phyloP scores from a whole-genome alignment of 176 grass and related monocot species.

The Musa schizocarpa region DNA sequence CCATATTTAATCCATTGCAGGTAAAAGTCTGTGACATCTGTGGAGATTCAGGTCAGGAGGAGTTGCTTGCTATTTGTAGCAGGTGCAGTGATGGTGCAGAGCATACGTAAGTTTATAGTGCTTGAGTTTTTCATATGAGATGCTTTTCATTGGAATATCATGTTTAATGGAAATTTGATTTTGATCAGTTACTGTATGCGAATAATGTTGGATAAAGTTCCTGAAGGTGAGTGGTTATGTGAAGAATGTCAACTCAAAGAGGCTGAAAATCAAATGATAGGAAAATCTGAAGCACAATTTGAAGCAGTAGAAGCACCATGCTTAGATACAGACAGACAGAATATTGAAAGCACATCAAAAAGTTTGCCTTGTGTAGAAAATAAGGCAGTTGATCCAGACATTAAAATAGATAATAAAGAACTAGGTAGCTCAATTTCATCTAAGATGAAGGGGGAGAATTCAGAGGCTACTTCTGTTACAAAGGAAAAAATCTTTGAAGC shows the following conservation, averaged over 20 bases:
- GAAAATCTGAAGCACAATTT: slow-evolving; percentile 34
- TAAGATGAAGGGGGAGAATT: slow-evolving; percentile 33
- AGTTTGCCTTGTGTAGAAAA: slow-evolving; percentile 32
- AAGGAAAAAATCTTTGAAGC: slow-evolving; percentile 22
- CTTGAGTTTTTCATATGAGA: neutral
- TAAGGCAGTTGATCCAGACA: slow-evolving; percentile 33
- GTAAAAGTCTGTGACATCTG: slow-evolving; percentile 97
- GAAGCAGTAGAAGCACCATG: slow-evolving; percentile 25
- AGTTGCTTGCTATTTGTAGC: slow-evolving; percentile 68
- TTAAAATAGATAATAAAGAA: slow-evolving; percentile 22
- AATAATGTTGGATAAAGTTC: slow-evolving; percentile 65
- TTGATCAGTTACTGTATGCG: slow-evolving; percentile 86
- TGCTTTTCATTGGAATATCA: neutral
- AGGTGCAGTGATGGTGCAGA: slow-evolving; percentile 94
- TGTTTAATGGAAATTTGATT: slow-evolving; percentile 6
- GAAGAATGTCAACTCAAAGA: slow-evolving; percentile 77
- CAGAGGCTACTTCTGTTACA: slow-evolving; percentile 13
- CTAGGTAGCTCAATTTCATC: slow-evolving; percentile 20
- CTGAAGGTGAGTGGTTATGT: slow-evolving; percentile 76
- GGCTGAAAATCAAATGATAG: slow-evolving; percentile 36
- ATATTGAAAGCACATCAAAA: slow-evolving; percentile 11
- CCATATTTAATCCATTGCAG: slow-evolving; percentile 30
- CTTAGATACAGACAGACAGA: slow-evolving; percentile 26
- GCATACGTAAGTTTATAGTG: slow-evolving; percentile 55
- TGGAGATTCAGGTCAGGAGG: slow-evolving; percentile 85